phyloP scores from a whole-genome alignment of 129 eudicot genomes.

The Silybum marianum region DNA sequence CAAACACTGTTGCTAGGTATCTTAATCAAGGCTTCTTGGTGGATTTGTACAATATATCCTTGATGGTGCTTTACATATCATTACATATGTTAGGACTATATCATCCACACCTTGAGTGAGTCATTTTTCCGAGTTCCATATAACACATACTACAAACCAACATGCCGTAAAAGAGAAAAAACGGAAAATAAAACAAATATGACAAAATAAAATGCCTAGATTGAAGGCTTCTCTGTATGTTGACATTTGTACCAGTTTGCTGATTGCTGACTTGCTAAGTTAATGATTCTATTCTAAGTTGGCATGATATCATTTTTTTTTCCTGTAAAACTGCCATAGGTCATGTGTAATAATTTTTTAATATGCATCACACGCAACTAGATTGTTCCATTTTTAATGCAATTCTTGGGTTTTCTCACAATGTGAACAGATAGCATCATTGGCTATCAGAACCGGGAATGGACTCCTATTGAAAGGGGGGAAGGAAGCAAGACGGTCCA shows the following conservation, averaged over 20 bases:
- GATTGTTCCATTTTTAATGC: not conserved
- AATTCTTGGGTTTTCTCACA: not conserved
- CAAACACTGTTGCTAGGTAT: not conserved
- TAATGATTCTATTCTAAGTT: not conserved
- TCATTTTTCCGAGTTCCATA: not conserved
- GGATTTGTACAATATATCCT: not conserved
- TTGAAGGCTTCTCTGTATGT: not conserved
- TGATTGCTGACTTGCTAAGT: not conserved
- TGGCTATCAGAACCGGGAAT: conserved; percentile 92
- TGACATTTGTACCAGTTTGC: not conserved
- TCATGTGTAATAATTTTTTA: not conserved
- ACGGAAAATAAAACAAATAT: not conserved
- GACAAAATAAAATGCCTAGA: not conserved
- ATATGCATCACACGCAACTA: conserved; percentile 1
- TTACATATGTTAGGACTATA: not conserved
- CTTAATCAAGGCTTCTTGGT: not conserved
- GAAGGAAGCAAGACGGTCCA: conserved; percentile 91
- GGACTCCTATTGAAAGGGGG: conserved; percentile 96
- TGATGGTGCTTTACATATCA: not conserved
- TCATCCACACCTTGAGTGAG: not conserved
- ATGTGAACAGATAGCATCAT: conserved; percentile 77
- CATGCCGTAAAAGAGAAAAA: not conserved
- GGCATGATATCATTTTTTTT: not conserved
- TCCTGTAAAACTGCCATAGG: not conserved
- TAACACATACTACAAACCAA: not conserved